These are phyloP conservation scores for Podospora pseudoanserina DNA, from an alignment of 495 filamentous ascomycete species.

Conservation along the genomic window DNA sequence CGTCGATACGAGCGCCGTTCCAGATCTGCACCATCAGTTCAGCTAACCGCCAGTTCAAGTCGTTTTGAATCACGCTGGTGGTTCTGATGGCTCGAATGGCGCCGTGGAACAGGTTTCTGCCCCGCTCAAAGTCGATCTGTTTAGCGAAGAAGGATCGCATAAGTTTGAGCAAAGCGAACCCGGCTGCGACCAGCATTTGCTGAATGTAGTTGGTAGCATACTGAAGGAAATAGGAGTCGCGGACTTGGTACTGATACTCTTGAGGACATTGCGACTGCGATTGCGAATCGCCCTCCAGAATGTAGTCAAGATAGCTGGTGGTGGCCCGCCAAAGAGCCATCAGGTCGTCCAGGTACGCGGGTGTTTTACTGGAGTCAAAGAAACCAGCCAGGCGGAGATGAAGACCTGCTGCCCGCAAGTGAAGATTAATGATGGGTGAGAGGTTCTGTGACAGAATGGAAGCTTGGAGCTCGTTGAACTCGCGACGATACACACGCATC, in stretches of 20 bases:
- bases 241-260: conserved; percentile 26
- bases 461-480: conserved; percentile 53
- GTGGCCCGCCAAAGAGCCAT: conserved; percentile 74
- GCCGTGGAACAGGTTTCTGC: conserved; percentile 66
- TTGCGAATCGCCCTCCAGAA: conserved; percentile 52
- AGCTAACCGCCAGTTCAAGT: conserved; percentile 77
- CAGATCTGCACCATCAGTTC: conserved; percentile 92
- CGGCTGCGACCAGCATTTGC: conserved; percentile 87
- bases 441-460: conserved; percentile 48
- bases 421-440: conserved; percentile 62
- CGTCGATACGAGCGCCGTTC: conserved; percentile 64
- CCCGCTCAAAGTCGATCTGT: conserved; percentile 70
- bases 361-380: conserved; percentile 73
- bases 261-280: conserved; percentile 24
- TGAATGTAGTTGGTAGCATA: conserved; percentile 84
- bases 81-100: conserved; percentile 73
- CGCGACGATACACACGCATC: conserved; percentile 56
- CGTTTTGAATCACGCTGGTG: conserved; percentile 77
- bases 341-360: conserved; percentile 73
- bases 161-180: conserved; percentile 80
- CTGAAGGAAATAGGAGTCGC: conserved; percentile 52
- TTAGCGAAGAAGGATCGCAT: conserved; percentile 77
- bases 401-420: conserved; percentile 73
- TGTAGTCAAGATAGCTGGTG: conserved; percentile 67
- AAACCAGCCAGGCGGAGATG: conserved; percentile 84